Percentiles rank a stretch among this genome's conserved stretches.
phyloP scores from a whole-genome alignment of 208 protist species.

The Leishmania major region DNA sequence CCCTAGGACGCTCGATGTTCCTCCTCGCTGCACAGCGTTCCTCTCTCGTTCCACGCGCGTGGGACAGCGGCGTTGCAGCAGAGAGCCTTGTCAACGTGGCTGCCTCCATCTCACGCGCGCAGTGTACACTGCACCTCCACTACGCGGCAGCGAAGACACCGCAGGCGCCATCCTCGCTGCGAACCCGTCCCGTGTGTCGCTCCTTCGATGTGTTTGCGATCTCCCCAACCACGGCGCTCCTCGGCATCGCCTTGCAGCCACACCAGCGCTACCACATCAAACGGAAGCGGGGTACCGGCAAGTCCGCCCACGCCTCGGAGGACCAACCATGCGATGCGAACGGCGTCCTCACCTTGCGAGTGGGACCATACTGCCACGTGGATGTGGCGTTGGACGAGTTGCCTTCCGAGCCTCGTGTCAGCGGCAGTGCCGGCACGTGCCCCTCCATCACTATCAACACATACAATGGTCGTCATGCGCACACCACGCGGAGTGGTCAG shows the following conservation, averaged over 20 bases:
- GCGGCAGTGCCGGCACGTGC: neutral
- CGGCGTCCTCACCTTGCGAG: conserved; percentile 14
- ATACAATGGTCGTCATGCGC: neutral
- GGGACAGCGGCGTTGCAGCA: too few relatives aligned
- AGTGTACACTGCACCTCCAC: conserved; percentile 27
- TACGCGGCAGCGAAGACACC: conserved; percentile 3
- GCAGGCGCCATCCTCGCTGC: neutral
- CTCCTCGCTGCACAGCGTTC: neutral
- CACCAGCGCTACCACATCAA: conserved; percentile 49
- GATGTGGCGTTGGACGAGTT: conserved; percentile 21
- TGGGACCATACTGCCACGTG: conserved; percentile 26
- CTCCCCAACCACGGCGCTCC: conserved; percentile 15
- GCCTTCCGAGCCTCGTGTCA: neutral
- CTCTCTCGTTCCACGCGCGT: neutral
- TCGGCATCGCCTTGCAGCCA: conserved; percentile 39
- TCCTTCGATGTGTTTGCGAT: conserved; percentile 28
- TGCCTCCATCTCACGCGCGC: conserved; percentile 20
- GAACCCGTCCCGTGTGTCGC: conserved; percentile 4
- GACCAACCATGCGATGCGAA: neutral
- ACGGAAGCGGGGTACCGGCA: neutral
- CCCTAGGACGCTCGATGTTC: conserved; percentile 11
- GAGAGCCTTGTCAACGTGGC: conserved; percentile 3
- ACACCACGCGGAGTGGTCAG: neutral
- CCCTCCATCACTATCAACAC: neutral
- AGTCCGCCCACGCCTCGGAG: neutral